A percentile compares a stretch with the other conserved stretches of the same genome.
Conservation (phyloP, 768 basidiomycete genomes). For the Tricholoma sp. region DNA sequence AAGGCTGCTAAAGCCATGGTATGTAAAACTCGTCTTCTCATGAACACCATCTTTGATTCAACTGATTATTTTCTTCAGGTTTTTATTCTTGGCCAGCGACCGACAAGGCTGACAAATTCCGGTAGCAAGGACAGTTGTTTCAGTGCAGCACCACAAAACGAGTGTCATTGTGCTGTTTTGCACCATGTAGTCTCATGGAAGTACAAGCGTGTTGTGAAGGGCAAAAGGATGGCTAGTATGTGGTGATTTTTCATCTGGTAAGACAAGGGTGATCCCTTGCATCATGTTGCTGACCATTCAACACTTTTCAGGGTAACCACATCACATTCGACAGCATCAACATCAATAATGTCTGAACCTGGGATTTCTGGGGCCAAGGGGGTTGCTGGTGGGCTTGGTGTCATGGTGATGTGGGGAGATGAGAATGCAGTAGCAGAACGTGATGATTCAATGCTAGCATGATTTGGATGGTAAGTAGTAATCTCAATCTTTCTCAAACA, state of each 20-base stretch:
- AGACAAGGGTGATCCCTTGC: constrained; percentile 14
- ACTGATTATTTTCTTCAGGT: constrained; percentile 10
- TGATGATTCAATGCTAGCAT: not conserved
- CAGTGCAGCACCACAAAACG: not conserved
- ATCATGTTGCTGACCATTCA: not conserved
- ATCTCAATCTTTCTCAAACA: too few species aligned
- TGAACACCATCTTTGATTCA: constrained; percentile 5
- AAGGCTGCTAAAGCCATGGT: constrained; percentile 11
- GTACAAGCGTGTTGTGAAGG: constrained; percentile 11
- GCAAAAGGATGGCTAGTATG: constrained; percentile 20
- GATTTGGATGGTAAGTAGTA: not conserved
- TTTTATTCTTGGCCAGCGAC: not conserved
- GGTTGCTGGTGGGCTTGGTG: not conserved
- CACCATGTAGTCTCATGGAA: constrained; percentile 19
- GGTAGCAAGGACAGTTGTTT: constrained; percentile 10
- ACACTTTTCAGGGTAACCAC: not conserved
- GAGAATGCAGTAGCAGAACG: not conserved
- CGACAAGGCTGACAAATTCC: not conserved
- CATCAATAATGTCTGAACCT: not conserved
- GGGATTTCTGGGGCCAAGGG: not conserved
- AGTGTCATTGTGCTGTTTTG: not conserved
- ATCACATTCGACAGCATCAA: not conserved
- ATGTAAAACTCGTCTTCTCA: constrained; percentile 10
- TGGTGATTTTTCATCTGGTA: constrained; percentile 17
- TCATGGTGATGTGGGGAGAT: not conserved